Conservation (phyloP, 768 basidiomycete species). For the Amanita molliuscula region DNA sequence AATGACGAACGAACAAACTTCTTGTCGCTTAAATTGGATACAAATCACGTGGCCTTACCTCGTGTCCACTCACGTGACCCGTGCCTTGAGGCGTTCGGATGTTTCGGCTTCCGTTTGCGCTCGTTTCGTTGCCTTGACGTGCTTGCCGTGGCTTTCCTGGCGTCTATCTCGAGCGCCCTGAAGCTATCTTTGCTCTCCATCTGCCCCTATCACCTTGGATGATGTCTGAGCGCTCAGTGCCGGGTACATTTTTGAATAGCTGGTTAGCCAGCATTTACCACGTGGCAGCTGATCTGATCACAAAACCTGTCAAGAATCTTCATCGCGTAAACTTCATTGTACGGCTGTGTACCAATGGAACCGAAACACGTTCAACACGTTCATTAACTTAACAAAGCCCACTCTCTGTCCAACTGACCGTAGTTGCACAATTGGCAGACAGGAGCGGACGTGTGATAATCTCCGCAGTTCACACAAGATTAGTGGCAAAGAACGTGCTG, state of each 20-base stretch:
- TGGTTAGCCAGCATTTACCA: background rate
- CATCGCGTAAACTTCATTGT: background rate
- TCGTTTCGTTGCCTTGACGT: background rate
- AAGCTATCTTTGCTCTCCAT: background rate
- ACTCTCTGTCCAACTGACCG: background rate
- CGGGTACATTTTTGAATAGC: constrained; percentile 5
- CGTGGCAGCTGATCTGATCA: constrained; percentile 4
- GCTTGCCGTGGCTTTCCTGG: background rate
- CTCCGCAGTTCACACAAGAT: constrained; percentile 3
- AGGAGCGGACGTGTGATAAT: constrained; percentile 2
- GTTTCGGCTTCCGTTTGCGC: background rate
- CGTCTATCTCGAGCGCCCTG: background rate
- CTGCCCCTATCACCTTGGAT: background rate
- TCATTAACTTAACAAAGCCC: background rate
- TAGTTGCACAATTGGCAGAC: background rate
- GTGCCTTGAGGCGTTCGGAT: background rate
- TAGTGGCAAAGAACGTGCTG: background rate
- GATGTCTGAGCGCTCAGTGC: background rate
- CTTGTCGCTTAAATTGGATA: constrained; percentile 6
- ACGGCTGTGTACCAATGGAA: constrained; percentile 5
- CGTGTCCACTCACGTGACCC: no score
- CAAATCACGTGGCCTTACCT: background rate
- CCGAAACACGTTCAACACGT: background rate
- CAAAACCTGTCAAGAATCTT: constrained; percentile 1
- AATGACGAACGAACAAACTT: background rate